Percentiles rank a stretch among this genome's conserved stretches.
Evolutionary conservation across 208 protist species (phyloP).

Genomic region (Trypanosoma avium): DNA sequence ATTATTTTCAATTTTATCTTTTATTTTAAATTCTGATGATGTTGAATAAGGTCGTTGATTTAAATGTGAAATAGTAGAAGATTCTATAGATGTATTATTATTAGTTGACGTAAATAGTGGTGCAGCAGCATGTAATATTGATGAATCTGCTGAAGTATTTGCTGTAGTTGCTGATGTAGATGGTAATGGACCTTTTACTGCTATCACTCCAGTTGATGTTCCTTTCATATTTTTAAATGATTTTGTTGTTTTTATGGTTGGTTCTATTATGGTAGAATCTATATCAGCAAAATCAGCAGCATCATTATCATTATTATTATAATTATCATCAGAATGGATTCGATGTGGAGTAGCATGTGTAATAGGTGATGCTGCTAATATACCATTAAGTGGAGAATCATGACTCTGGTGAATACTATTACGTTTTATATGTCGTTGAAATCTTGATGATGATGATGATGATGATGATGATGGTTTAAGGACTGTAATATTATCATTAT

Average conservation of each 20-base stretch:
- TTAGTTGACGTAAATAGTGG: constrained; percentile 3
- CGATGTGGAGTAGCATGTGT: not conserved
- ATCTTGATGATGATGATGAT: not conserved
- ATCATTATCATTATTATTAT: not conserved
- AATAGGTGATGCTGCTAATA: not conserved
- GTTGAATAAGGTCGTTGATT: not conserved
- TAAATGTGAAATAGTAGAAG: constrained; percentile 1
- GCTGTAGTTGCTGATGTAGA: not conserved
- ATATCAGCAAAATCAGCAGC: too few relatives aligned
- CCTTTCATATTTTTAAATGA: not conserved
- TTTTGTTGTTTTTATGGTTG: too few relatives aligned
- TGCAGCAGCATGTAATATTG: not conserved
- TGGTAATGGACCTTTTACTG: not conserved
- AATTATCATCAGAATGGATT: too few relatives aligned
- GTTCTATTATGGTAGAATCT: too few relatives aligned
- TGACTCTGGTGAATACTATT: not conserved
- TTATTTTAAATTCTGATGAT: not conserved
- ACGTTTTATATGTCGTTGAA: not conserved
- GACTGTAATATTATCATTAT: too few relatives aligned
- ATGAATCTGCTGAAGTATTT: constrained; percentile 3
- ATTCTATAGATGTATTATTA: constrained; percentile 8
- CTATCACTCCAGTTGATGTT: not conserved
- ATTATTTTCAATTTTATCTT: not conserved
- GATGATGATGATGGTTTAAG: too few relatives aligned
- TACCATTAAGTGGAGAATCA: not conserved